Base-by-base conservation (phyloP, 2,329 filamentous ascomycete species). In the Diaporthe sp. region DNA sequence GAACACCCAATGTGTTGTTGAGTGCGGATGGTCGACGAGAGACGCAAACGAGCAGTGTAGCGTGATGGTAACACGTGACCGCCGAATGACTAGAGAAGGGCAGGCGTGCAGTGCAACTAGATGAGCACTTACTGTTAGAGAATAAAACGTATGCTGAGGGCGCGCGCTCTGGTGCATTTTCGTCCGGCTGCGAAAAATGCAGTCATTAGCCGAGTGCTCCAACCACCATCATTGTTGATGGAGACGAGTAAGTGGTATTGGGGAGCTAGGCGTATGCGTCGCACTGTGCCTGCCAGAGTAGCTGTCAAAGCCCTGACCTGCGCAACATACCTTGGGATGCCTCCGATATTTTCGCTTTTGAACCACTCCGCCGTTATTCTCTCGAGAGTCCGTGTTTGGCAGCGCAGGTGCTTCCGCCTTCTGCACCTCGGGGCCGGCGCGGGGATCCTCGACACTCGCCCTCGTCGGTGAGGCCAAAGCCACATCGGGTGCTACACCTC, bases 101-200 rank as follows among this genome's bases (percentile, higher is more conserved):
- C 68, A 2, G n/a, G 17, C 19, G 40, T 13, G 40, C 42, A n/a
- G 33, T 68, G 64, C 30, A 25, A 13, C 35, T 71, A 42, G 54
- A 45, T 40, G 52, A n/a, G 54, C 71, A 87, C 92, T 85, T 83
- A 94, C 93, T 94, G 79, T 96, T 96, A 0, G 94, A 96, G 80
- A 97, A 97, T 22, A 96, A 89, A 17, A 96, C 94, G 83, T 96
- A 96, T 67, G 94, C 94, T 6, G 94, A 96, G 0, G 94, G 93
- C 1, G 94, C 93, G 33, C 94, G 88, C 80, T 96, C 94, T 2
- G 94, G 94, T 0, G 94, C 94, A 84, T 94, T 91, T 74, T 95
- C 92, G 78, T 97, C 94, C 4, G 93, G 88, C 91, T 95, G 47
- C 12, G 58, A 50, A 25, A 8, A 47, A 13, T 22, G 42, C 50